Evolutionary conservation across 345 rosid genomes (phyloP).

Genomic region (Laguncularia racemosa): DNA sequence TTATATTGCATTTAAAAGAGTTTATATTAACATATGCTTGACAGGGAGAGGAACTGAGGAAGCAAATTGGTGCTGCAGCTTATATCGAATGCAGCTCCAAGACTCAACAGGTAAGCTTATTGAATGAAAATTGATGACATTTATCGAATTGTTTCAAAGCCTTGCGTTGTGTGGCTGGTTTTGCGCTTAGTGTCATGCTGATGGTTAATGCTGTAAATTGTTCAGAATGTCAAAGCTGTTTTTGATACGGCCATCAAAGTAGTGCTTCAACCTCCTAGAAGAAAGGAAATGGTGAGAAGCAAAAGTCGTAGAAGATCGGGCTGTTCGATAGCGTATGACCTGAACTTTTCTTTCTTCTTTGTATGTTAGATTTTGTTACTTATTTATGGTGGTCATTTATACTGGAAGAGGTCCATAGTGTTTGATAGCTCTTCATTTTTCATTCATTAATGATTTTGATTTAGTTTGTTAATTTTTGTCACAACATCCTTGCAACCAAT

Average conservation of each 20-base stretch:
- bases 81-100: conserved; percentile 85
- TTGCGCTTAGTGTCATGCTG: too few species aligned
- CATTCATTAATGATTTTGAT: too few species aligned
- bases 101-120: conserved; percentile 61
- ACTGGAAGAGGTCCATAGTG: too few species aligned
- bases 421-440: too few species aligned
- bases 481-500: too few species aligned
- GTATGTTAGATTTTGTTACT: too few species aligned
- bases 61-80: conserved; percentile 63
- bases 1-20: not conserved
- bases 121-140: not conserved
- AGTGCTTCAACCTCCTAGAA: conserved; percentile 86
- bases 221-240: conserved; percentile 80
- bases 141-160: not conserved
- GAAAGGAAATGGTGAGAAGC: conserved; percentile 62
- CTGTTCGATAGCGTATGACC: too few species aligned
- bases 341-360: too few species aligned
- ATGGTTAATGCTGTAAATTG: too few species aligned
- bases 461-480: too few species aligned
- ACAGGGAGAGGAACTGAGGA: conserved; percentile 80
- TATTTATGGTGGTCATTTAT: too few species aligned
- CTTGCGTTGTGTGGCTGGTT: too few species aligned
- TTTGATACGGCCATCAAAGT: conserved; percentile 86
- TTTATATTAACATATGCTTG: not conserved
- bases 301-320: conserved; percentile 40